phyloP scores from a whole-genome alignment of 768 basidiomycete species.

The Boletus rubroflammeus region DNA sequence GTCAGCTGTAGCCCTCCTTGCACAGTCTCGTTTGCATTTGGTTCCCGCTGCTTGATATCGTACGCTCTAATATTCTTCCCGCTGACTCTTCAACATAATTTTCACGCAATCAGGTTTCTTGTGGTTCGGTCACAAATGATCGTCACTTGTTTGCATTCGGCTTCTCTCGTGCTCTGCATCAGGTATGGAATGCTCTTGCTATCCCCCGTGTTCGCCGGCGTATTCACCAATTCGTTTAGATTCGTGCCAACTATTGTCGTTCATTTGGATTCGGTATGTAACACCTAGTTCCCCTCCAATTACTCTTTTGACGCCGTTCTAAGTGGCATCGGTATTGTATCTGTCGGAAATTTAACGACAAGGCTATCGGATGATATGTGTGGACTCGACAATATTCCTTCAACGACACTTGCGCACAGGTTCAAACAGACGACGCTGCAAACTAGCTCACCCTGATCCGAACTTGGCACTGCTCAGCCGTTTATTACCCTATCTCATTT shows the following conservation, averaged over 20 bases:
- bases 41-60: constrained; percentile 1
- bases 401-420: constrained; percentile 4
- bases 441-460: constrained; percentile 9
- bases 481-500: not conserved
- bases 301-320: not conserved
- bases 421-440: constrained; percentile 12
- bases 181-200: not conserved
- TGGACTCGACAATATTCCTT: constrained; percentile 14
- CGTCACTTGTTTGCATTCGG: not conserved
- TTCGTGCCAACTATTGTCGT: not conserved
- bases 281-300: not conserved
- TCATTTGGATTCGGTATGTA: not conserved
- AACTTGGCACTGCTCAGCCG: constrained; percentile 5
- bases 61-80: not conserved
- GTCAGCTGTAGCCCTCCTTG: not conserved
- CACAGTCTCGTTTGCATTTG: not conserved
- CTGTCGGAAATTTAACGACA: constrained; percentile 9
- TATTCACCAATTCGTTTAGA: not conserved
- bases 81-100: not conserved
- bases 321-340: constrained; percentile 9
- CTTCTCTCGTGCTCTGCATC: not conserved
- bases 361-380: not conserved
- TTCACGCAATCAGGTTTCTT: not conserved
- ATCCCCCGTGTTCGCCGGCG: no score
- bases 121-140: not conserved